Percentiles rank a stretch among this genome's conserved stretches.
Evolutionary conservation across 2,329 filamentous ascomycete genomes (phyloP).

Genomic region (Aspergillus jensenii): DNA sequence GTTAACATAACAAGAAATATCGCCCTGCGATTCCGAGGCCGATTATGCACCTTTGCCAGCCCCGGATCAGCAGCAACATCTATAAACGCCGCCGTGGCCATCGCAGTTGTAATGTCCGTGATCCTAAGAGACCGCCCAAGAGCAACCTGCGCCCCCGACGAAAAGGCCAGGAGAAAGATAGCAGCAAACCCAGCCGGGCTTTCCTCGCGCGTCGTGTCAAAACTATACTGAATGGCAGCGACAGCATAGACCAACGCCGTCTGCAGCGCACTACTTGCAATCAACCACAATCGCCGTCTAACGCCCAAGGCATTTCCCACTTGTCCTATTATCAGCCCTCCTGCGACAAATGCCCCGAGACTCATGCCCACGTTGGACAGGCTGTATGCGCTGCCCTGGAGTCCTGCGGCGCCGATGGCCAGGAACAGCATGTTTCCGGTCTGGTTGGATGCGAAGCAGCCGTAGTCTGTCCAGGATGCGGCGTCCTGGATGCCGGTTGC

Average conservation of each 20-base stretch:
- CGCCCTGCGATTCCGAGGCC: not conserved
- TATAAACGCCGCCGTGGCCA: slow-evolving; percentile 64
- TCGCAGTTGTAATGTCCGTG: slow-evolving; percentile 64
- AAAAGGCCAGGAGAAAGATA: slow-evolving; percentile 52
- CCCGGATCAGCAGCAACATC: slow-evolving; percentile 57
- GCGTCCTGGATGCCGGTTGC: slow-evolving; percentile 52
- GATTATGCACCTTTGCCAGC: not conserved
- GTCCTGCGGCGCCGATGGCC: slow-evolving; percentile 51
- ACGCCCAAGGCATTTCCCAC: slow-evolving; percentile 54
- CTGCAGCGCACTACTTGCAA: slow-evolving; percentile 57
- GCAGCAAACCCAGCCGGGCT: slow-evolving; percentile 36
- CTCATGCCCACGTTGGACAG: slow-evolving; percentile 56
- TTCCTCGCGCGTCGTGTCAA: not conserved
- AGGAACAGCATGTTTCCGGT: slow-evolving; percentile 66
- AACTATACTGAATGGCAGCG: not conserved
- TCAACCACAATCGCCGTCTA: slow-evolving; percentile 54
- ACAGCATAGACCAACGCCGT: slow-evolving; percentile 52
- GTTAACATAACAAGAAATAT: not conserved
- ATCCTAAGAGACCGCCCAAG: slow-evolving; percentile 55
- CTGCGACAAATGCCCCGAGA: slow-evolving; percentile 57
- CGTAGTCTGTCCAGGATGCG: slow-evolving; percentile 60
- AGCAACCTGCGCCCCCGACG: slow-evolving; percentile 60
- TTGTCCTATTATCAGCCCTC: slow-evolving; percentile 58
- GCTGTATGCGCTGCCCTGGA: slow-evolving; percentile 52
- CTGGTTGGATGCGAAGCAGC: slow-evolving; percentile 65